A percentile compares a stretch with the other conserved stretches of the same genome.
Conservation (phyloP, 2,329 filamentous ascomycete genomes). For the Chaetothyriales sp. region DNA sequence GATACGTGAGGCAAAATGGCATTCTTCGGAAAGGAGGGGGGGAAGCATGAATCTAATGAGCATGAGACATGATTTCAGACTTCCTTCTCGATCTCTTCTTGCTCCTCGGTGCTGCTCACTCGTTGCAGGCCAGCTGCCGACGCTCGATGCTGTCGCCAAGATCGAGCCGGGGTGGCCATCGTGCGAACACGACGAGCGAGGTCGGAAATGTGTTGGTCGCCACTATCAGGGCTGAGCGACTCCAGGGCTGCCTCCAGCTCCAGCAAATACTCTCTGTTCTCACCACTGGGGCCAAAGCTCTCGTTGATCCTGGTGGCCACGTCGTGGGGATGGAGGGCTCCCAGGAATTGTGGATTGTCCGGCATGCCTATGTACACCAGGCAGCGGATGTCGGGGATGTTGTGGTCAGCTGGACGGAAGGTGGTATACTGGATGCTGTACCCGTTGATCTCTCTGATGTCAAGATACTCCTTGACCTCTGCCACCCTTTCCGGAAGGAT, state of each 20-base stretch:
- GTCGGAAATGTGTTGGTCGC: constrained; percentile 74
- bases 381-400: constrained; percentile 33
- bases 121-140: constrained; percentile 29
- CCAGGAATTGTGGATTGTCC: constrained; percentile 81
- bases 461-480: constrained; percentile 78
- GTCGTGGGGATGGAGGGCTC: constrained; percentile 34
- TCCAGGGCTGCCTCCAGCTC: constrained; percentile 62
- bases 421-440: constrained; percentile 87
- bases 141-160: not conserved
- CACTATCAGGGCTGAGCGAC: constrained; percentile 59
- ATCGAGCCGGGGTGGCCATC: constrained; percentile 27
- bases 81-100: constrained; percentile 45
- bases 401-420: constrained; percentile 50
- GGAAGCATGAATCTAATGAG: not conserved
- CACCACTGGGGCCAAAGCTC: constrained; percentile 70
- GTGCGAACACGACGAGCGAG: constrained; percentile 58
- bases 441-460: constrained; percentile 94
- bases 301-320: constrained; percentile 54
- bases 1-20: not conserved
- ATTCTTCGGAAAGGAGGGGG: not conserved
- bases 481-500: constrained; percentile 58
- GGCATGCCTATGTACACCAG: constrained; percentile 93
- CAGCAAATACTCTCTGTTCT: constrained; percentile 81
- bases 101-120: constrained; percentile 41
- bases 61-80: constrained; percentile 6